These are phyloP conservation scores for Allantophomopsis lycopodina DNA, from an alignment of 2,329 filamentous ascomycete species.

Conservation along the genomic window DNA sequence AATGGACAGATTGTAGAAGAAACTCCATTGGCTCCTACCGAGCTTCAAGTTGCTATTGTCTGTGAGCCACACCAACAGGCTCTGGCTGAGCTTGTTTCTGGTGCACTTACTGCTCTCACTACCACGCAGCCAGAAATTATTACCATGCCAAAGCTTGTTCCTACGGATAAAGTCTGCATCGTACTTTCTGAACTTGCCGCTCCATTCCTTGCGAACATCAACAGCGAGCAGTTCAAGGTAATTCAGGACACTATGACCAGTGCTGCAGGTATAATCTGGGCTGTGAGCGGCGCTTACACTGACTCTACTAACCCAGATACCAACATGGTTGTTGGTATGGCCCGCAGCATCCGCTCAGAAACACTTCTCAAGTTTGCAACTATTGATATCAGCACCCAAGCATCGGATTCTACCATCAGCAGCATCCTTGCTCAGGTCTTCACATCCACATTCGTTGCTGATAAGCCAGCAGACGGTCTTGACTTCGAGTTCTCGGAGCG, in stretches of 20 bases:
- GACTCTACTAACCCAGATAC: conserved; percentile 12
- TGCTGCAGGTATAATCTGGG: conserved; percentile 30
- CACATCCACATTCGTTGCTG: conserved; percentile 5
- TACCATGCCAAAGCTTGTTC: conserved; percentile 15
- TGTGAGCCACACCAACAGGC: conserved; percentile 19
- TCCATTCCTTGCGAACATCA: conserved; percentile 25
- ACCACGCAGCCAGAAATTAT: conserved; percentile 19
- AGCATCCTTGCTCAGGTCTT: conserved; percentile 8
- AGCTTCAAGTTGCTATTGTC: conserved; percentile 23
- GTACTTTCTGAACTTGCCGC: conserved; percentile 30
- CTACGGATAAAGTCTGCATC: conserved; percentile 21
- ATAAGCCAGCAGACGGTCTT: conserved; percentile 8
- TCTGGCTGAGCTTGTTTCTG: conserved; percentile 20
- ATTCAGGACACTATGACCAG: conserved; percentile 25
- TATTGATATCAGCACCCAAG: conserved; percentile 15
- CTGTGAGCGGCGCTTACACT: conserved; percentile 28
- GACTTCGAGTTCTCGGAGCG: conserved; percentile 12
- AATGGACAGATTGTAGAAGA: neutral
- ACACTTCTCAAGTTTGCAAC: conserved; percentile 12
- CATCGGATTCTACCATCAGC: conserved; percentile 16
- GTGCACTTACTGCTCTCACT: conserved; percentile 18
- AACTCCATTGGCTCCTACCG: conserved; percentile 4
- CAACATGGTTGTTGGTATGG: conserved; percentile 13
- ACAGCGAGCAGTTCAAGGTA: conserved; percentile 21
- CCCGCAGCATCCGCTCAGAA: conserved; percentile 14